phyloP scores from a whole-genome alignment of 148 eudicot genomes.

The Vaccinium vitisidaea region DNA sequence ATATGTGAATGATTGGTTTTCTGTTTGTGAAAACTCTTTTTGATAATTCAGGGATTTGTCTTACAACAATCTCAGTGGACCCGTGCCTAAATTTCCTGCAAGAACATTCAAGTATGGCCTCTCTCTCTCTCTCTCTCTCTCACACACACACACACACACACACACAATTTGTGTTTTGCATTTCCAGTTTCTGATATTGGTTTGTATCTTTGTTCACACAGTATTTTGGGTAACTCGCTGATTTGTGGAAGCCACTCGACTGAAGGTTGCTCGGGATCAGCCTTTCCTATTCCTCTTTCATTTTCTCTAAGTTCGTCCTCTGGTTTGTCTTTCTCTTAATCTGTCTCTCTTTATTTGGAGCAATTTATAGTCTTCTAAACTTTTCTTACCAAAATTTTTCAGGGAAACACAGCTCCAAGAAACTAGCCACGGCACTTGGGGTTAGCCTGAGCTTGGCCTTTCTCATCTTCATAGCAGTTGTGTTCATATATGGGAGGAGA shows the following conservation, averaged over 20 bases:
- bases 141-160: not conserved
- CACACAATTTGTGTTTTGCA: not conserved
- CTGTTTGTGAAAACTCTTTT: constrained; percentile 18
- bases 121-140: not conserved
- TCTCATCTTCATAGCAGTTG: constrained; percentile 41
- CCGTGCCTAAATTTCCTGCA: constrained; percentile 76
- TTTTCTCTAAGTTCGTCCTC: constrained; percentile 54
- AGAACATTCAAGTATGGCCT: constrained; percentile 80
- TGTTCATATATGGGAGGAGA: constrained; percentile 52
- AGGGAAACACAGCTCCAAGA: constrained; percentile 66
- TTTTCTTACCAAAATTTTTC: constrained; percentile 12
- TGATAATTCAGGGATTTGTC: constrained; percentile 80
- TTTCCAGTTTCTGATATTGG: constrained; percentile 11
- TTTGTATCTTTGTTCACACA: constrained; percentile 23
- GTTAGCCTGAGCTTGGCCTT: constrained; percentile 54
- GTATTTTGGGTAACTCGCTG: constrained; percentile 71
- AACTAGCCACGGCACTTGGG: constrained; percentile 80
- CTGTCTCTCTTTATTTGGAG: constrained; percentile 23
- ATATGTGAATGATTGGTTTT: constrained; percentile 17
- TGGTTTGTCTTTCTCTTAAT: constrained; percentile 32
- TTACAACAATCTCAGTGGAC: constrained; percentile 90
- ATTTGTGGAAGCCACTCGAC: constrained; percentile 68
- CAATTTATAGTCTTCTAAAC: not conserved
- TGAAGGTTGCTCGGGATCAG: constrained; percentile 68
- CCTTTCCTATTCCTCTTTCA: constrained; percentile 56